Percentiles rank a stretch among this genome's conserved stretches.
Evolutionary conservation across 2,329 filamentous ascomycete species (phyloP).

Genomic region (Tolypocladium capitatum): DNA sequence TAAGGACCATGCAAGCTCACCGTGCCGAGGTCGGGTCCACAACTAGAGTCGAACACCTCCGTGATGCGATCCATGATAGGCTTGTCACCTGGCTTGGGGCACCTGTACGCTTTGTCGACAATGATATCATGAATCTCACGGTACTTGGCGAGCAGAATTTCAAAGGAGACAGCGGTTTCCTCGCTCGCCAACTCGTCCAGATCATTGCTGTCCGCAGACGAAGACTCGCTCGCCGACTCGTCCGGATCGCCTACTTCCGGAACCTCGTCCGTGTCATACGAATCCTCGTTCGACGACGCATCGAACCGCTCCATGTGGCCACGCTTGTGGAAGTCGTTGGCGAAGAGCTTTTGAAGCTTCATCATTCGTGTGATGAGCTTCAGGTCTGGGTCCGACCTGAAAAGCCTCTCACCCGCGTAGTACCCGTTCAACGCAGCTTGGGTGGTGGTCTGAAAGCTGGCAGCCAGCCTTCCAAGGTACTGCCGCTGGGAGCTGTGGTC

Average conservation of each 20-base stretch:
- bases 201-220: too few species aligned
- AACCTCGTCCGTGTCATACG: background rate
- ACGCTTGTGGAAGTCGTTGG: constrained; percentile 10
- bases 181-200: too few species aligned
- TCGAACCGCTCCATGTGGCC: constrained; percentile 9
- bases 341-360: constrained; percentile 23
- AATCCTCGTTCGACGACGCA: background rate
- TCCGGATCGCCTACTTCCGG: too few species aligned
- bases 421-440: constrained; percentile 19
- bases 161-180: background rate
- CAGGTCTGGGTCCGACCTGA: constrained; percentile 11
- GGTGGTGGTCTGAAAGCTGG: constrained; percentile 14
- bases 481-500: constrained; percentile 17
- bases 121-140: constrained; percentile 4
- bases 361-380: constrained; percentile 25
- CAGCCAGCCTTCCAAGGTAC: constrained; percentile 21
- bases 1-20: background rate
- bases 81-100: background rate
- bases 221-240: too few species aligned
- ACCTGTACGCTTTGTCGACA: background rate
- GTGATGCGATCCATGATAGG: constrained; percentile 12
- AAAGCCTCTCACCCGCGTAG: constrained; percentile 19
- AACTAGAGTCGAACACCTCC: background rate
- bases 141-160: background rate
- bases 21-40: constrained; percentile 5